phyloP scores from a whole-genome alignment of 2,329 filamentous ascomycete species.

The Chalara sp. region DNA sequence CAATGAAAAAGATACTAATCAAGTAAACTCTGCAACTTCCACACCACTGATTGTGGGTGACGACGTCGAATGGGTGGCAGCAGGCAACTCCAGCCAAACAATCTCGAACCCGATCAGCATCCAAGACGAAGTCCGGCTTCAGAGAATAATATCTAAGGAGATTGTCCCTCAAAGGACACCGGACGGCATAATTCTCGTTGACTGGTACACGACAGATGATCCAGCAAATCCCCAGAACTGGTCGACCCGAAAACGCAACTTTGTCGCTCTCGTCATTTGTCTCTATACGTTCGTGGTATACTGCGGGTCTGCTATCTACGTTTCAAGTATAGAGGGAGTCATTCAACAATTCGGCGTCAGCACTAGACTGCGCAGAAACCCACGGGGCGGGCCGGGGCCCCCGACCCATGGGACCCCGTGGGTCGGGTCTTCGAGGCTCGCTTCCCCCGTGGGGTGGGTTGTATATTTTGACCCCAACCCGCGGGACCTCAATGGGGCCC shows the following conservation, averaged over 20 bases:
- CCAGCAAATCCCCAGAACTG: slow-evolving; percentile 50
- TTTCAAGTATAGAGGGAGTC: slow-evolving; percentile 39
- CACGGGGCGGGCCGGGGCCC: too few species aligned
- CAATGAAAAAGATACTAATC: slow-evolving; percentile 14
- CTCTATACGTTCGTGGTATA: slow-evolving; percentile 56
- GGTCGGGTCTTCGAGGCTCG: too few species aligned
- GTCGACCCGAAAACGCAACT: slow-evolving; percentile 35
- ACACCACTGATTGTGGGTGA: slow-evolving; percentile 2
- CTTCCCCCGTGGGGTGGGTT: too few species aligned
- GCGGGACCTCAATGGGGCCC: too few species aligned
- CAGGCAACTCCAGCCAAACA: slow-evolving; percentile 18
- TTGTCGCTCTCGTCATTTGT: slow-evolving; percentile 39
- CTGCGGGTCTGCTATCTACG: slow-evolving; percentile 43
- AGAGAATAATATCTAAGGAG: not conserved
- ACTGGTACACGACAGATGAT: slow-evolving; percentile 50
- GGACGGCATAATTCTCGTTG: slow-evolving; percentile 45
- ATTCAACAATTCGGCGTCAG: slow-evolving; percentile 46
- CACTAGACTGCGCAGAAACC: too few species aligned
- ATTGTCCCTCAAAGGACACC: slow-evolving; percentile 28
- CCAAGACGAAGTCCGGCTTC: not conserved
- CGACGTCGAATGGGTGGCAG: too few species aligned
- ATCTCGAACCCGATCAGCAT: slow-evolving; percentile 5
- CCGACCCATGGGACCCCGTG: too few species aligned
- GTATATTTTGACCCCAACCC: too few species aligned
- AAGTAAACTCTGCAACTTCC: not conserved